These are phyloP conservation scores for Isatis tinctoria DNA, from an alignment of 345 rosid species.

Conservation along the genomic window DNA sequence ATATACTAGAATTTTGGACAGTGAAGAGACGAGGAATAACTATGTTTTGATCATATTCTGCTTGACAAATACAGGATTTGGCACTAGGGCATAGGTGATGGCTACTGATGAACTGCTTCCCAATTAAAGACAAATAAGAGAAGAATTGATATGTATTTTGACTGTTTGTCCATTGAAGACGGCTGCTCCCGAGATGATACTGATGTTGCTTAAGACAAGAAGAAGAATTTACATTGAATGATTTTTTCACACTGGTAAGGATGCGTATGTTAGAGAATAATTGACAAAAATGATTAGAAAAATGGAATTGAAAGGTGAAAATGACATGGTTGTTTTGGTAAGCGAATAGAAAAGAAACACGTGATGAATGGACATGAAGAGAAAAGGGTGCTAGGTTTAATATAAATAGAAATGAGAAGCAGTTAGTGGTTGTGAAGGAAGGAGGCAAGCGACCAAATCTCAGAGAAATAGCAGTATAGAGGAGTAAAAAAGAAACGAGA, in stretches of 20 bases:
- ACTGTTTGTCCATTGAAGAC: constrained; percentile 18
- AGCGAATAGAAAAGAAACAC: constrained; percentile 27
- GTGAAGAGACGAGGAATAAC: constrained; percentile 22
- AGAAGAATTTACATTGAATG: constrained; percentile 23
- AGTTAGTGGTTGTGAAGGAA: constrained; percentile 50
- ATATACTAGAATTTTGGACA: background rate
- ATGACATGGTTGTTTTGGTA: constrained; percentile 33
- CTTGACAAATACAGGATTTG: constrained; percentile 20
- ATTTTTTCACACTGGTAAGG: constrained; percentile 15
- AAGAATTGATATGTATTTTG: constrained; percentile 8
- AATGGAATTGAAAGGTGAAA: constrained; percentile 35
- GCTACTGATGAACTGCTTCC: constrained; percentile 32
- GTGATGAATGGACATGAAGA: constrained; percentile 27
- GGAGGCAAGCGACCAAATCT: constrained; percentile 46
- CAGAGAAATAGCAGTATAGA: constrained; percentile 4
- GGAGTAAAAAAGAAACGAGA: background rate
- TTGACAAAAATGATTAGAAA: constrained; percentile 7
- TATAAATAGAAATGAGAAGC: constrained; percentile 51
- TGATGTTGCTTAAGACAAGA: constrained; percentile 29
- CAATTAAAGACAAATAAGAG: constrained; percentile 20
- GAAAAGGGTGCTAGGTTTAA: constrained; percentile 31
- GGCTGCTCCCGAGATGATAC: constrained; percentile 24
- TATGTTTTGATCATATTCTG: background rate
- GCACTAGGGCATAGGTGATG: constrained; percentile 31
- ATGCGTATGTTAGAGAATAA: constrained; percentile 20